phyloP scores from a whole-genome alignment of 495 filamentous ascomycete genomes.

The Pyrenopolyporus hunteri region DNA sequence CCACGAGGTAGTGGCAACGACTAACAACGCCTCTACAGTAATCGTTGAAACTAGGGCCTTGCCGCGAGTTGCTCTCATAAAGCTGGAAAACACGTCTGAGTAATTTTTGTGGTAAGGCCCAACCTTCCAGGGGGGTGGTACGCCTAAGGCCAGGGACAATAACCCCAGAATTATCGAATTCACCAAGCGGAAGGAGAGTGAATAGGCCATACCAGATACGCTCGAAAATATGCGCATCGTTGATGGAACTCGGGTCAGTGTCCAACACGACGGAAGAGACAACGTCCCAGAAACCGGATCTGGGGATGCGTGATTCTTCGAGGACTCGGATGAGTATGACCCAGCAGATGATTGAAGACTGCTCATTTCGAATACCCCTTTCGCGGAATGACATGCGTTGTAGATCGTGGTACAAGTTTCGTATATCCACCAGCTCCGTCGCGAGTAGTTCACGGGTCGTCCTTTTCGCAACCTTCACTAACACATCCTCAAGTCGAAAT shows the following conservation, averaged over 20 bases:
- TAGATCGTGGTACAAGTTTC: slow-evolving; percentile 67
- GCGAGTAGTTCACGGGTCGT: slow-evolving; percentile 52
- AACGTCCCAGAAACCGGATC: slow-evolving; percentile 63
- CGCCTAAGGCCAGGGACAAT: slow-evolving; percentile 63
- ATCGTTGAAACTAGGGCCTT: slow-evolving; percentile 72
- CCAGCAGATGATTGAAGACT: slow-evolving; percentile 66
- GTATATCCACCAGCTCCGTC: slow-evolving; percentile 59
- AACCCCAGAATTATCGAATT: slow-evolving; percentile 74
- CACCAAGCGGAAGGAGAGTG: slow-evolving; percentile 73
- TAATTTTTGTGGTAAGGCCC: slow-evolving; percentile 70
- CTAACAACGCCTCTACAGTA: slow-evolving; percentile 78
- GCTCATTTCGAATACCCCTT: slow-evolving; percentile 66
- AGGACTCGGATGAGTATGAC: slow-evolving; percentile 69
- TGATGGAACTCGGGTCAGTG: slow-evolving; percentile 11
- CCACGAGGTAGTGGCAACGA: slow-evolving; percentile 79
- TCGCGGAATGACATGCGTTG: slow-evolving; percentile 62
- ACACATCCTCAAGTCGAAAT: slow-evolving; percentile 50
- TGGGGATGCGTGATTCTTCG: slow-evolving; percentile 51
- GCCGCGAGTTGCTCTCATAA: slow-evolving; percentile 64
- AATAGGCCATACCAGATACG: slow-evolving; percentile 75
- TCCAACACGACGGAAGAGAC: slow-evolving; percentile 54
- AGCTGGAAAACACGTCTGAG: slow-evolving; percentile 67
- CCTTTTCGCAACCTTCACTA: slow-evolving; percentile 47
- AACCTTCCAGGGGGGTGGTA: slow-evolving; percentile 65
- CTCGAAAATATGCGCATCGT: slow-evolving; percentile 67